Evolutionary conservation across 192 early-diverging fungal species (phyloP).

Genomic region (Coemansia sp.): DNA sequence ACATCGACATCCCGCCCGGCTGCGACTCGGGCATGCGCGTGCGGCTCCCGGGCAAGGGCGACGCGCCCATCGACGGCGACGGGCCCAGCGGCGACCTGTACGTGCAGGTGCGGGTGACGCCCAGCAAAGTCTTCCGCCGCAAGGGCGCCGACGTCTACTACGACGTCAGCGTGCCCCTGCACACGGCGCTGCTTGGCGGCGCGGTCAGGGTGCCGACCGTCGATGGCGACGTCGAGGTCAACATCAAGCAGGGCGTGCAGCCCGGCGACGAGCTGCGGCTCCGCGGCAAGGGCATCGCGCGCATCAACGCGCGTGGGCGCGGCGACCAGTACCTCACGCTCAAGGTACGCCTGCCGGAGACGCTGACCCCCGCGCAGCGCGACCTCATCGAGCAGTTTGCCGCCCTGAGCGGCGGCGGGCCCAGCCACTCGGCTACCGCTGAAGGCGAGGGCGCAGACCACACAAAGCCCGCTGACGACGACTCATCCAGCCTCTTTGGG

Average conservation of each 20-base stretch:
- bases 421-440: not conserved
- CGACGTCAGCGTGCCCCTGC: constrained; percentile 74
- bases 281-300: constrained; percentile 72
- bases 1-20: constrained; percentile 81
- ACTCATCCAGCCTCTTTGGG: constrained; percentile 50
- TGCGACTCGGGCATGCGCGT: constrained; percentile 82
- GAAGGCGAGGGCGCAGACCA: not conserved
- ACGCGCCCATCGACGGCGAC: constrained; percentile 69
- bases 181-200: constrained; percentile 87
- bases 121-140: constrained; percentile 76
- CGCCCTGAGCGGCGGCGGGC: not conserved
- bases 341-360: constrained; percentile 75
- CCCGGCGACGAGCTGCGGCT: constrained; percentile 82
- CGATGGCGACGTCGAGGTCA: constrained; percentile 94
- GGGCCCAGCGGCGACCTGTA: constrained; percentile 82
- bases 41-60: constrained; percentile 74
- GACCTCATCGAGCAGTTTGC: constrained; percentile 65
- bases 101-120: constrained; percentile 72
- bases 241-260: constrained; percentile 80
- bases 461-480: not conserved
- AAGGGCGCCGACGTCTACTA: constrained; percentile 79
- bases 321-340: constrained; percentile 93
- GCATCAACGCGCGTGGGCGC: constrained; percentile 55
- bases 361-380: constrained; percentile 51
- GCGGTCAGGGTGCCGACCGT: constrained; percentile 83